These are phyloP conservation scores for Blumeria hordei DNA, from an alignment of 2,329 filamentous ascomycete genomes.

Conservation along the genomic window DNA sequence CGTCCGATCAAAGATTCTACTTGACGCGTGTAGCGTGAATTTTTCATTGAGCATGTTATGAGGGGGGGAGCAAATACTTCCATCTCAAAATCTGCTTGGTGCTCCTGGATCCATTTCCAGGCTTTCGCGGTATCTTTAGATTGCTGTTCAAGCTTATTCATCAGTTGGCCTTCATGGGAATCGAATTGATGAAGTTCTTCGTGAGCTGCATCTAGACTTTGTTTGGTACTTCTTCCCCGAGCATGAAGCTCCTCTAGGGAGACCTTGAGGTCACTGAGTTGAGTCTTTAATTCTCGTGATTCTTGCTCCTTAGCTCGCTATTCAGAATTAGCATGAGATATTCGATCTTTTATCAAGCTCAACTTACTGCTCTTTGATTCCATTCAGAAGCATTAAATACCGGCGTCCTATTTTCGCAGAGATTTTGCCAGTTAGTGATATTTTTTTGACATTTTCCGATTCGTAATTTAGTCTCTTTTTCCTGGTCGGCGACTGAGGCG, in stretches of 20 bases:
- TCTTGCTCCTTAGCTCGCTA: constrained; percentile 34
- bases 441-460: constrained; percentile 24
- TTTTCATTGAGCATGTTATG: constrained; percentile 37
- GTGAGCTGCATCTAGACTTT: constrained; percentile 18
- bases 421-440: constrained; percentile 38
- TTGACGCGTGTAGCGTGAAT: constrained; percentile 29
- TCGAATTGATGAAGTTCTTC: constrained; percentile 34
- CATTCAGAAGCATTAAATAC: constrained; percentile 46
- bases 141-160: constrained; percentile 33
- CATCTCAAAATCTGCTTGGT: constrained; percentile 35
- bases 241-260: constrained; percentile 11
- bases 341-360: not conserved
- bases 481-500: constrained; percentile 25
- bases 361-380: constrained; percentile 47
- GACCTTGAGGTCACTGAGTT: constrained; percentile 14
- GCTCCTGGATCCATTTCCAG: constrained; percentile 61
- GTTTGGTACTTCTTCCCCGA: constrained; percentile 19
- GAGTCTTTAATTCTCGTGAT: constrained; percentile 25
- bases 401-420: constrained; percentile 33
- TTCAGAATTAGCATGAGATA: not conserved
- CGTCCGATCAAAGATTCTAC: constrained; percentile 31
- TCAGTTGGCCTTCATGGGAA: constrained; percentile 51
- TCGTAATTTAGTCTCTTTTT: constrained; percentile 25
- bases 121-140: constrained; percentile 42
- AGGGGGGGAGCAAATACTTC: constrained; percentile 42